Evolutionary conservation across 2,329 filamentous ascomycete genomes (phyloP).

Genomic region (Trichoderma sp.): DNA sequence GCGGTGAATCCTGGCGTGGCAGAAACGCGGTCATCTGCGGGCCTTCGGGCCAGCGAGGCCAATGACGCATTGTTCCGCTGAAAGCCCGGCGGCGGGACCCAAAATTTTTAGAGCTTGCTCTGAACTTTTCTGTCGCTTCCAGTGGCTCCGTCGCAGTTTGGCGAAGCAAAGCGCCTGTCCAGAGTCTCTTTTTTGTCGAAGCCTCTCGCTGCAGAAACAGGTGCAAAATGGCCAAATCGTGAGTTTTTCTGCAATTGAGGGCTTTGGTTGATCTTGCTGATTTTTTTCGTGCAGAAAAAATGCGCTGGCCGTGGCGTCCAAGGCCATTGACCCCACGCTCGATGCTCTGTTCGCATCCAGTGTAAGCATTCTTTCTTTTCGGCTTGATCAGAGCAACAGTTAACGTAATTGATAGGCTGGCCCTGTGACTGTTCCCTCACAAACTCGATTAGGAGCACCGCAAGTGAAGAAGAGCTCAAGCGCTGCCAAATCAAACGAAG

Average conservation of each 20-base stretch:
- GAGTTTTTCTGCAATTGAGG: constrained; percentile 15
- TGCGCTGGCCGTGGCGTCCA: constrained; percentile 44
- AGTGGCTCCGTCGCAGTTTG: constrained; percentile 17
- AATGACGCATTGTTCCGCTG: constrained; percentile 35
- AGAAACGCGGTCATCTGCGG: constrained; percentile 29
- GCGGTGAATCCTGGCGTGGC: constrained; percentile 34
- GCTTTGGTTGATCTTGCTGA: constrained; percentile 20
- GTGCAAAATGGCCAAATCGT: constrained; percentile 27
- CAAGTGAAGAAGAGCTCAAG: constrained; percentile 29
- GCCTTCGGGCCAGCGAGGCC: constrained; percentile 21
- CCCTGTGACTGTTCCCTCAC: constrained; percentile 46
- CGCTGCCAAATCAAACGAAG: constrained; percentile 31
- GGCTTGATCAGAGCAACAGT: background rate
- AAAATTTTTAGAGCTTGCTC: constrained; percentile 20
- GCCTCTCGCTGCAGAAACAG: background rate
- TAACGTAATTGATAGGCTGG: constrained; percentile 43
- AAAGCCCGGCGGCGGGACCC: constrained; percentile 23
- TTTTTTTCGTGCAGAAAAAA: constrained; percentile 33
- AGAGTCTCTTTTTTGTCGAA: background rate
- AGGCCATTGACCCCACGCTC: constrained; percentile 65
- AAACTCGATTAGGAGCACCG: constrained; percentile 44
- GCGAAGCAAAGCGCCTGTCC: constrained; percentile 10
- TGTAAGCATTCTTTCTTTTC: constrained; percentile 49
- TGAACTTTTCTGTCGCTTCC: constrained; percentile 17
- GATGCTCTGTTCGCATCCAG: constrained; percentile 69